Evolutionary conservation across 192 early-diverging fungal species (phyloP).

Genomic region (Glomus cerebriforme): DNA sequence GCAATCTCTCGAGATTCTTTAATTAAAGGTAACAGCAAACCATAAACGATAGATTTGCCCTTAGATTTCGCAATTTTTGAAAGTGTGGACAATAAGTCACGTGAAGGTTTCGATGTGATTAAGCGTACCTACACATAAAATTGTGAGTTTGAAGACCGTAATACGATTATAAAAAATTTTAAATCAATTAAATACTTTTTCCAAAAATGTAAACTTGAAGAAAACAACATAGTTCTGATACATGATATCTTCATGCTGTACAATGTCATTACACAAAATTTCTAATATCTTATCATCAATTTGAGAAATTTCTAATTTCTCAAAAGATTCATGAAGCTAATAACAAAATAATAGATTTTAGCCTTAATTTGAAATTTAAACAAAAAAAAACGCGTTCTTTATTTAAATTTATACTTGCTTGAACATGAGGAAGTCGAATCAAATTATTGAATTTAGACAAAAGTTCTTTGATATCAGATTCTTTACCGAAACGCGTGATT

Average conservation of each 20-base stretch:
- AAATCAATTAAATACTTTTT: conserved; percentile 18
- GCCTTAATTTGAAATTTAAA: background rate
- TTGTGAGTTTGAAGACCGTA: background rate
- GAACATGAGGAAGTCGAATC: background rate
- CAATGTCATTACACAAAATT: background rate
- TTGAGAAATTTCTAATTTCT: background rate
- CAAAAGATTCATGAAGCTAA: background rate
- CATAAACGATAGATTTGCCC: conserved; percentile 21
- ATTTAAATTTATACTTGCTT: background rate
- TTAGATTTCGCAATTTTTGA: conserved; percentile 17
- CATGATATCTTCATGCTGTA: conserved; percentile 3
- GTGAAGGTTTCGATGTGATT: conserved; percentile 15
- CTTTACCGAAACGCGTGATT: background rate
- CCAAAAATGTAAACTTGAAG: conserved; percentile 10
- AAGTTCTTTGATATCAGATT: background rate
- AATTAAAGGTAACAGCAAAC: conserved; percentile 24
- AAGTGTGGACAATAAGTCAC: conserved; percentile 13
- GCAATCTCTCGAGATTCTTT: background rate
- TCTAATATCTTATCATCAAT: background rate
- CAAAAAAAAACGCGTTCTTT: no score
- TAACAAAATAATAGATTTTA: background rate
- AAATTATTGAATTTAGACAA: background rate
- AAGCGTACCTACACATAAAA: background rate
- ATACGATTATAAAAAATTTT: background rate
- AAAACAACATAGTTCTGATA: conserved; percentile 26